These are phyloP conservation scores for Lepiota venenata DNA, from an alignment of 768 basidiomycete genomes.

Conservation along the genomic window DNA sequence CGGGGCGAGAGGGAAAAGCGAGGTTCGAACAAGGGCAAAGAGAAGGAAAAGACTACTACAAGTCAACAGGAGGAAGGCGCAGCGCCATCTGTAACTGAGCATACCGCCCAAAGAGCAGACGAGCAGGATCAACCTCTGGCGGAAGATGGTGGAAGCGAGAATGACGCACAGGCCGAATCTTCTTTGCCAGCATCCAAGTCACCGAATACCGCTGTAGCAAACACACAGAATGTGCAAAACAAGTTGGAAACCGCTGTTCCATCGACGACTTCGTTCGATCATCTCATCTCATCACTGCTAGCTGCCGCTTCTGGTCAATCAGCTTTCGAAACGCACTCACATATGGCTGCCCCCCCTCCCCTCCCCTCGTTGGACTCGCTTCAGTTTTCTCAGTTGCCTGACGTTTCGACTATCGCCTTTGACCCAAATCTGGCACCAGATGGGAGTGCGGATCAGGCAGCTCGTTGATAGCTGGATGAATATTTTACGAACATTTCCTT, in stretches of 20 bases:
- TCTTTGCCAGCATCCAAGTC: too few relatives aligned
- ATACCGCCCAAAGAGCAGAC: not conserved
- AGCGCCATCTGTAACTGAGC: not conserved
- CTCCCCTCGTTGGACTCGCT: not conserved
- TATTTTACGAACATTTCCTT: conserved; percentile 43
- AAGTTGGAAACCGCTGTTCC: not conserved
- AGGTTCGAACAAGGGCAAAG: conserved; percentile 1
- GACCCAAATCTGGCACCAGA: not conserved
- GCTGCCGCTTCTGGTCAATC: not conserved
- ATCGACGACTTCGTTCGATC: not conserved
- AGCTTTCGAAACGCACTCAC: not conserved
- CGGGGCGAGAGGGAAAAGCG: conserved; percentile 19
- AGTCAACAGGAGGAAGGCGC: not conserved
- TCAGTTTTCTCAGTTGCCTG: not conserved
- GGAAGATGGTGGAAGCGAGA: too few relatives aligned
- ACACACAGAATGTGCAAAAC: not conserved
- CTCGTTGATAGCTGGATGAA: conserved; percentile 50
- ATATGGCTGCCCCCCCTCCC: not conserved
- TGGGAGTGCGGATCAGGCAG: conserved; percentile 30
- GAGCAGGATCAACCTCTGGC: not conserved
- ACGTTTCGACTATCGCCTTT: not conserved
- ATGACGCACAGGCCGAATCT: too few relatives aligned
- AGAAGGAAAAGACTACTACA: not conserved
- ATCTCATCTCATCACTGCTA: conserved; percentile 7
- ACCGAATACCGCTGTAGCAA: too few relatives aligned